Evolutionary conservation across 495 filamentous ascomycete species (phyloP).

Genomic region (Xanthoparmelia taractica): DNA sequence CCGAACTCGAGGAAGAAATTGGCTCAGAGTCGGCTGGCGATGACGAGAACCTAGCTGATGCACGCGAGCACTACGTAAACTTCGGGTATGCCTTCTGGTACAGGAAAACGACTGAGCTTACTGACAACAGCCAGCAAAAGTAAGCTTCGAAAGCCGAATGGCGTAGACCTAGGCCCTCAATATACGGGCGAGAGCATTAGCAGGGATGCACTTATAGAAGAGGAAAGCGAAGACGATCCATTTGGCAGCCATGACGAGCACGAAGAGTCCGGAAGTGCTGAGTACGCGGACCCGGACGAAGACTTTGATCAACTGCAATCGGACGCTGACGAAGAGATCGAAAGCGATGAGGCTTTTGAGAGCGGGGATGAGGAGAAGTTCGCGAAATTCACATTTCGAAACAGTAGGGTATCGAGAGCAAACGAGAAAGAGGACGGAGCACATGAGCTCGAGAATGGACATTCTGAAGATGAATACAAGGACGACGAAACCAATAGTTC

Average conservation of each 20-base stretch:
- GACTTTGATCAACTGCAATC: conserved; percentile 19
- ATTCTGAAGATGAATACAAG: conserved; percentile 22
- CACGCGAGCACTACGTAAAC: conserved; percentile 74
- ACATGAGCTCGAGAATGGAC: conserved; percentile 13
- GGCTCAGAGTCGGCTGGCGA: conserved; percentile 34
- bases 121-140: conserved; percentile 56
- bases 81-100: conserved; percentile 60
- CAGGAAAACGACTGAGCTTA: not conserved
- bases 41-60: conserved; percentile 41
- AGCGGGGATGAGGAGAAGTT: conserved; percentile 55
- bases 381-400: conserved; percentile 44
- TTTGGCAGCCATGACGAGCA: conserved; percentile 26
- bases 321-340: conserved; percentile 48
- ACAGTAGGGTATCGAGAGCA: conserved; percentile 34
- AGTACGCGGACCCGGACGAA: conserved; percentile 36
- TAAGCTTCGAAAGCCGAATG: conserved; percentile 69
- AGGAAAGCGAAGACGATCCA: conserved; percentile 35
- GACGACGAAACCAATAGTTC: conserved; percentile 3
- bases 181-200: conserved; percentile 77
- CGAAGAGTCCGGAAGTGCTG: conserved; percentile 33
- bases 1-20: conserved; percentile 48
- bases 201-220: conserved; percentile 54
- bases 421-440: conserved; percentile 5
- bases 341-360: conserved; percentile 55
- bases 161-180: conserved; percentile 60